Evolutionary conservation across 2,329 filamentous ascomycete species (phyloP).

Genomic region (Talaromyces sp.): DNA sequence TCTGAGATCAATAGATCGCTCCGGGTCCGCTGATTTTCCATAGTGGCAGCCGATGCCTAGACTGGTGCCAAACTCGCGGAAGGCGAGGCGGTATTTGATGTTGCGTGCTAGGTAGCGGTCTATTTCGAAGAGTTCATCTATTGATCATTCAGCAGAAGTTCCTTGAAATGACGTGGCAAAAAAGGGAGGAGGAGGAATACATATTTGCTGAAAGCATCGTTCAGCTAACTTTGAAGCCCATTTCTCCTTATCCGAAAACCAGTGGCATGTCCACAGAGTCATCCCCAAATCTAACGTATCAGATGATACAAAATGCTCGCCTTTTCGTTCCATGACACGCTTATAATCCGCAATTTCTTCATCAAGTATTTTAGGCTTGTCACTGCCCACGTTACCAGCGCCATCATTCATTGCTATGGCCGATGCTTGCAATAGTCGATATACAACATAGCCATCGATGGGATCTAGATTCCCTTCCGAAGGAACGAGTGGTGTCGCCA

Average conservation of each 20-base stretch:
- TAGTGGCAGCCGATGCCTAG: slow-evolving; percentile 49
- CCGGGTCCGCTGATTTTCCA: slow-evolving; percentile 36
- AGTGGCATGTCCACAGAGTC: slow-evolving; percentile 58
- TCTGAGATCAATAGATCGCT: slow-evolving; percentile 32
- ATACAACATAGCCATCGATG: slow-evolving; percentile 55
- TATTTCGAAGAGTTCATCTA: slow-evolving; percentile 39
- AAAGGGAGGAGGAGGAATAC: slow-evolving; percentile 24
- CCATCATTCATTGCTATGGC: slow-evolving; percentile 32
- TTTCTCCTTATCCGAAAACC: slow-evolving; percentile 47
- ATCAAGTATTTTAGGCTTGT: slow-evolving; percentile 33
- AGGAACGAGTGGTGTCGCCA: slow-evolving; percentile 48
- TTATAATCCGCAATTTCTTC: slow-evolving; percentile 56
- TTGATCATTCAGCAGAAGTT: background rate
- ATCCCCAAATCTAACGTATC: slow-evolving; percentile 61
- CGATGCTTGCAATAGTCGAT: slow-evolving; percentile 48
- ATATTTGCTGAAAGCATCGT: slow-evolving; percentile 39
- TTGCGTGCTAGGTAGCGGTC: slow-evolving; percentile 37
- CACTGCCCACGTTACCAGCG: slow-evolving; percentile 25
- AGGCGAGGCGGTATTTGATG: slow-evolving; percentile 47
- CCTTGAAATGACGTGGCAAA: background rate
- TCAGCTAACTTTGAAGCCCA: slow-evolving; percentile 48
- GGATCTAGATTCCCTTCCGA: slow-evolving; percentile 59
- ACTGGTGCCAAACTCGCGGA: slow-evolving; percentile 56
- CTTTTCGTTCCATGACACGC: slow-evolving; percentile 49
- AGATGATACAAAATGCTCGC: slow-evolving; percentile 45